Evolutionary conservation across 176 grass and related monocot species (phyloP).

Genomic region (Dendrocalamus sinicus): DNA sequence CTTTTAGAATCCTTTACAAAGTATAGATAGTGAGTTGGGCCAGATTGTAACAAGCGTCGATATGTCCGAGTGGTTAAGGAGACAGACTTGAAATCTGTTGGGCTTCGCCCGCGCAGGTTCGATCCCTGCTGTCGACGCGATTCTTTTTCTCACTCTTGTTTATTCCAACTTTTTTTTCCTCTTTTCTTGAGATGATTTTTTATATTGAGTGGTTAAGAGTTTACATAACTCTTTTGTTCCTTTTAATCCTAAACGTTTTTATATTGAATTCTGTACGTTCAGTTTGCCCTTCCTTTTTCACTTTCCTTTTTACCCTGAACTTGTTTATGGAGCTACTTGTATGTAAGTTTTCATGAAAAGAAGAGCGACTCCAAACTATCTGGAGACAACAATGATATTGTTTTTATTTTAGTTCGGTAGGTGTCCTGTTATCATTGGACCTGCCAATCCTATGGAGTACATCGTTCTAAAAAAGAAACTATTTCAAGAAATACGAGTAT

Average conservation of each 20-base stretch:
- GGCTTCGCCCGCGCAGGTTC: slow-evolving; percentile 68
- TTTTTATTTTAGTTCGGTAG: neutral
- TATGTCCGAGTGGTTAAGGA: slow-evolving; percentile 99
- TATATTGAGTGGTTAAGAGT: too few relatives aligned
- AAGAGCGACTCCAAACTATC: neutral
- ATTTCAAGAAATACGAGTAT: neutral
- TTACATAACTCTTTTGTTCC: neutral
- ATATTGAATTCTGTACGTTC: neutral
- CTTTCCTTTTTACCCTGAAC: neutral
- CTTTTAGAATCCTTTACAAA: slow-evolving; percentile 49
- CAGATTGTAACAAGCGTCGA: slow-evolving; percentile 34
- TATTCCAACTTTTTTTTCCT: too few relatives aligned
- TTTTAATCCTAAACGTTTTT: neutral
- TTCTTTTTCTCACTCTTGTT: too few relatives aligned
- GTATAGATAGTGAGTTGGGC: slow-evolving; percentile 49
- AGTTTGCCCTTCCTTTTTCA: too few relatives aligned
- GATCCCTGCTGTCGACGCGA: slow-evolving; percentile 61
- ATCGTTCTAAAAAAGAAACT: neutral
- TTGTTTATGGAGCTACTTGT: neutral
- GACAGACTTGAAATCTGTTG: slow-evolving; percentile 79
- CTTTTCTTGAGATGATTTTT: too few relatives aligned
- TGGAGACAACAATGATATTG: neutral
- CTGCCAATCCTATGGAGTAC: neutral
- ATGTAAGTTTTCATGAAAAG: too few relatives aligned
- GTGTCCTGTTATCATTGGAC: too few relatives aligned